Percentiles rank a stretch among this genome's conserved stretches.
These are phyloP conservation scores for Septoria linicola DNA, from an alignment of 2,329 filamentous ascomycete genomes.

Conservation along the genomic window DNA sequence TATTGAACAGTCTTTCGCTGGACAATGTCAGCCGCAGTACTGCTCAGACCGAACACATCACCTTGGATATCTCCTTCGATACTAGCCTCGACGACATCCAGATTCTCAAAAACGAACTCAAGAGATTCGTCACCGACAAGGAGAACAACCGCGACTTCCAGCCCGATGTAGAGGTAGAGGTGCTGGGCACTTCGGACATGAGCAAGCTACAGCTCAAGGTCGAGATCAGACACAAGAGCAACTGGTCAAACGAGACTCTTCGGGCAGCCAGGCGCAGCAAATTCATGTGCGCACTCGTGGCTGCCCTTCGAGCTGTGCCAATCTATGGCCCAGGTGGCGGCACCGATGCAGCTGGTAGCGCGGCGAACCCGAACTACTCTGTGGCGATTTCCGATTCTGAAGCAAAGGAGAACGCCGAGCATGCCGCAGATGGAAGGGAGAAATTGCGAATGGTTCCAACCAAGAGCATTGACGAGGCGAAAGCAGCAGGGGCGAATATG, in stretches of 20 bases:
- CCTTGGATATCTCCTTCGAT: slow-evolving; percentile 78
- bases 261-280: slow-evolving; percentile 82
- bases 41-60: slow-evolving; percentile 83
- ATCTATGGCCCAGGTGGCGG: slow-evolving; percentile 80
- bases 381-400: slow-evolving; percentile 70
- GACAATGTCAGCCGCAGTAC: slow-evolving; percentile 91
- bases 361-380: slow-evolving; percentile 75
- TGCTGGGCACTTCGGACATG: slow-evolving; percentile 76
- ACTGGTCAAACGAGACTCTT: slow-evolving; percentile 68
- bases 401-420: slow-evolving; percentile 61
- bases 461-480: slow-evolving; percentile 33
- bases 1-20: slow-evolving; percentile 89
- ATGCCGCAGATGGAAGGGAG: slow-evolving; percentile 51
- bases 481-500: slow-evolving; percentile 21
- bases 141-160: slow-evolving; percentile 92
- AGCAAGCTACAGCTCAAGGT: slow-evolving; percentile 83
- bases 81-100: slow-evolving; percentile 89
- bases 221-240: slow-evolving; percentile 79
- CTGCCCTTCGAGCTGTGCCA: slow-evolving; percentile 81
- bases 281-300: slow-evolving; percentile 90
- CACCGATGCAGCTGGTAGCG: slow-evolving; percentile 58
- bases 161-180: slow-evolving; percentile 74
- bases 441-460: slow-evolving; percentile 62
- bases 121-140: slow-evolving; percentile 75
- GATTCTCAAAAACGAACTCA: slow-evolving; percentile 78